These are phyloP conservation scores for Fagopyrum homotropicum DNA, from an alignment of 148 eudicot genomes.

Conservation along the genomic window DNA sequence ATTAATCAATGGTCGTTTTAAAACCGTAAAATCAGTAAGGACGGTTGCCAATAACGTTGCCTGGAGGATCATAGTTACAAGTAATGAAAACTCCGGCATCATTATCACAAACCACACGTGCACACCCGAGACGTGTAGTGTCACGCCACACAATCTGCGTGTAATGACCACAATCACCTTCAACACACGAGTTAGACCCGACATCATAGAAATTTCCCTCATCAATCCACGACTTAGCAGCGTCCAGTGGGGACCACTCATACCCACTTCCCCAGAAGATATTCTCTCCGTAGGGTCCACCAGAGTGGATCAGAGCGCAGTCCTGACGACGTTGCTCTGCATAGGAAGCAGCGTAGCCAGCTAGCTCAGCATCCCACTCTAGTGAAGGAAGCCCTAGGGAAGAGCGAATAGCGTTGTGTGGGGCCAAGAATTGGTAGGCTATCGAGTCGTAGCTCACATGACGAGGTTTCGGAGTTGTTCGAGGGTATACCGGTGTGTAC, in stretches of 20 bases:
- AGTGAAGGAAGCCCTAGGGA: slow-evolving; percentile 38
- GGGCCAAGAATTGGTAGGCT: slow-evolving; percentile 23
- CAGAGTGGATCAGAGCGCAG: slow-evolving; percentile 54
- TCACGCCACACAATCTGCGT: slow-evolving; percentile 27
- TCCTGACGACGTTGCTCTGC: slow-evolving; percentile 41
- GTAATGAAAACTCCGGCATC: slow-evolving; percentile 37
- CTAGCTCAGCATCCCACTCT: slow-evolving; percentile 44
- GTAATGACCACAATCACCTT: no score
- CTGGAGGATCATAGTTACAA: slow-evolving; percentile 23
- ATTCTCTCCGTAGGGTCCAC: slow-evolving; percentile 74
- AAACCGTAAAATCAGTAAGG: slow-evolving; percentile 31
- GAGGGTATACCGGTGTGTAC: no score
- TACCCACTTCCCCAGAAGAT: slow-evolving; percentile 72
- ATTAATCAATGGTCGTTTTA: no score
- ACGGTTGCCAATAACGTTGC: slow-evolving; percentile 23
- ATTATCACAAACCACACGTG: slow-evolving; percentile 26
- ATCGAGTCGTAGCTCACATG: neutral
- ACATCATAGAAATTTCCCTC: slow-evolving; percentile 43
- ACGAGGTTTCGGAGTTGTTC: no score
- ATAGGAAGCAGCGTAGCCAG: slow-evolving; percentile 43
- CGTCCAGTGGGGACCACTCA: slow-evolving; percentile 47
- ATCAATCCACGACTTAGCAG: slow-evolving; percentile 41
- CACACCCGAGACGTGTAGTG: slow-evolving; percentile 47
- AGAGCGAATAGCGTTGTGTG: slow-evolving; percentile 18
- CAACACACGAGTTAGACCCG: no score